phyloP scores from a whole-genome alignment of 2,329 filamentous ascomycete species.

The Trichophyton verrucosum region DNA sequence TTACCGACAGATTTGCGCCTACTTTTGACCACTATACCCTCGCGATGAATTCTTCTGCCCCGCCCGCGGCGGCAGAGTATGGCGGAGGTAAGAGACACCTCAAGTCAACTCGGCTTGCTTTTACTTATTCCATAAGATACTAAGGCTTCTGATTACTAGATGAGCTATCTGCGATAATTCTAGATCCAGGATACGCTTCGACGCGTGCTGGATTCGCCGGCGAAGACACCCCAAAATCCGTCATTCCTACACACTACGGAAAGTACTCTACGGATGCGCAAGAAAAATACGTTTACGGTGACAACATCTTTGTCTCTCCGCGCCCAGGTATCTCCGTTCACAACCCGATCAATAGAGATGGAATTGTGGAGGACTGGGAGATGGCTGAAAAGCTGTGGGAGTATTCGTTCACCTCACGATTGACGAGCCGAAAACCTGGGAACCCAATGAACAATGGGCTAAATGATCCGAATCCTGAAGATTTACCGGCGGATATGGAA shows the following conservation, averaged over 20 bases:
- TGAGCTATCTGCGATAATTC: constrained; percentile 91
- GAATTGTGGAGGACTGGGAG: constrained; percentile 94
- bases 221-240: constrained; percentile 90
- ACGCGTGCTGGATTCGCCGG: constrained; percentile 93
- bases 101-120: constrained; percentile 5
- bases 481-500: constrained; percentile 50
- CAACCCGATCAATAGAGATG: constrained; percentile 84
- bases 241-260: constrained; percentile 84
- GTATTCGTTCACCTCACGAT: constrained; percentile 73
- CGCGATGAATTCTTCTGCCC: constrained; percentile 32
- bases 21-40: not conserved
- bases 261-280: constrained; percentile 41
- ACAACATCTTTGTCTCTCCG: constrained; percentile 74
- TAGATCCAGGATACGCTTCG: constrained; percentile 84
- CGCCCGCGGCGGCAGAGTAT: constrained; percentile 37
- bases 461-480: constrained; percentile 52
- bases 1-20: not conserved
- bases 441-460: constrained; percentile 64
- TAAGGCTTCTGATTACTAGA: constrained; percentile 42
- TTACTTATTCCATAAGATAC: not conserved
- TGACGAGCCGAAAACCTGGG: constrained; percentile 63
- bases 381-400: constrained; percentile 82
- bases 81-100: constrained; percentile 32
- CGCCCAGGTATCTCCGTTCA: constrained; percentile 65
- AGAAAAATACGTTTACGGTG: constrained; percentile 62